Evolutionary conservation across 768 basidiomycete genomes (phyloP).

Genomic region (Boletus rubropictus): DNA sequence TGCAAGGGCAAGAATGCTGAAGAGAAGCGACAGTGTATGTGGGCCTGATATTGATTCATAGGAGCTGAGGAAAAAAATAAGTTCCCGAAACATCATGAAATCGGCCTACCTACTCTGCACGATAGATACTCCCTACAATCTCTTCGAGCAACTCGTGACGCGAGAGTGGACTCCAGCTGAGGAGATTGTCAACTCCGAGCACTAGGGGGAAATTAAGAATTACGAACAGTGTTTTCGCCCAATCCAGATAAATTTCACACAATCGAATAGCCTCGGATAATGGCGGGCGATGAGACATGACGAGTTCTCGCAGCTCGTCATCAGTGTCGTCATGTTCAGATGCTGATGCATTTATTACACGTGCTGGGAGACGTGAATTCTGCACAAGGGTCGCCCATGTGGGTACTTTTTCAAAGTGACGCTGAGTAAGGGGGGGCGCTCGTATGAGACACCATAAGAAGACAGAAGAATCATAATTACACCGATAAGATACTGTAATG

Average conservation of each 20-base stretch:
- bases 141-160: conserved; percentile 53
- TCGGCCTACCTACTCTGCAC: conserved; percentile 37
- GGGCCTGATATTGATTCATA: conserved; percentile 36
- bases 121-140: conserved; percentile 50
- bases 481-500: conserved; percentile 49
- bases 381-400: conserved; percentile 13
- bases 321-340: conserved; percentile 32
- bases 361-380: conserved; percentile 36
- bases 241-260: conserved; percentile 60
- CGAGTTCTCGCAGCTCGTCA: conserved; percentile 36
- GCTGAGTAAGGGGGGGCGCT: conserved; percentile 13
- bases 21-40: conserved; percentile 59
- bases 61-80: conserved; percentile 27
- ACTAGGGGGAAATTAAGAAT: background rate
- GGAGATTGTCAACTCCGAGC: background rate
- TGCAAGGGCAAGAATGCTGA: conserved; percentile 61
- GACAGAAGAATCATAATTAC: conserved; percentile 28
- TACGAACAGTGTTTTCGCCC: conserved; percentile 53
- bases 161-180: conserved; percentile 50
- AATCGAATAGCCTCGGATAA: conserved; percentile 54
- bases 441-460: background rate
- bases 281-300: conserved; percentile 48
- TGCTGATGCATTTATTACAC: conserved; percentile 35
- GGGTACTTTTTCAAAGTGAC: conserved; percentile 16
- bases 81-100: background rate